Base-by-base conservation (phyloP, 805 yeast genomes). In the Lipomyces mesembrius region DNA sequence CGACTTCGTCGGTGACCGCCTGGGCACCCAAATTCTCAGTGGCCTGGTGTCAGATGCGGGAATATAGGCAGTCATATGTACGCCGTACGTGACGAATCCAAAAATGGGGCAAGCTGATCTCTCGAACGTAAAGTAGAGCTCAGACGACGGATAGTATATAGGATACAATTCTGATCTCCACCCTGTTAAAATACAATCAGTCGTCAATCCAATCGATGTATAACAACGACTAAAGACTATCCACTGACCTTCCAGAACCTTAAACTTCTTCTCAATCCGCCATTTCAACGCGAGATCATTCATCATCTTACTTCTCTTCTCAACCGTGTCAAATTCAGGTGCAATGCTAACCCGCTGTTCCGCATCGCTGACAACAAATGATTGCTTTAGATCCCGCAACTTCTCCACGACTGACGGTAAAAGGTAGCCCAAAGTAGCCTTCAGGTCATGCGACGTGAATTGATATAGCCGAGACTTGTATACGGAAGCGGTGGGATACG, bases 11-110 rank as follows among this genome's bases (percentile, higher is more conserved):
- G 80, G 76, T 0, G 98, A 84, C 71, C 99, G 80, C 68, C 91
- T 80, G 0, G 99, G 97, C 9, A 94, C 83, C 98, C 98, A 95
- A 22, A 81, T 60, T 29, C 62, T 71, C 39, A 46, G 62, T 69
- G 65, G 89, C 73, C 72, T 85, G 83, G 39, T 84, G 68, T 43
- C 80, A 78, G 0, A 83, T 83, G 85, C 83, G 0, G 85, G 83
- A 0, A 89, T 81, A 72, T 86, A 95, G 1, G 98, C 98, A 71
- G 86, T 90, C 34, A 93, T 82, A 76, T 95, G 98, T 3, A 88
- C 88, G 0, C 99, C 99, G 76, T 92, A 92, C 67, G 96, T 91
- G 0, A 90, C 87, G 11, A 95, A 89, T 0, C 99, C 99, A 54
- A 94, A 75, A 14, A 92, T 77, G 0, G 91, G 89, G 14, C 96